Percentiles rank a stretch among this genome's conserved stretches.
These are phyloP conservation scores for Sporisorium exsertum DNA, from an alignment of 1,284 basidiomycete genomes.

Conservation along the genomic window DNA sequence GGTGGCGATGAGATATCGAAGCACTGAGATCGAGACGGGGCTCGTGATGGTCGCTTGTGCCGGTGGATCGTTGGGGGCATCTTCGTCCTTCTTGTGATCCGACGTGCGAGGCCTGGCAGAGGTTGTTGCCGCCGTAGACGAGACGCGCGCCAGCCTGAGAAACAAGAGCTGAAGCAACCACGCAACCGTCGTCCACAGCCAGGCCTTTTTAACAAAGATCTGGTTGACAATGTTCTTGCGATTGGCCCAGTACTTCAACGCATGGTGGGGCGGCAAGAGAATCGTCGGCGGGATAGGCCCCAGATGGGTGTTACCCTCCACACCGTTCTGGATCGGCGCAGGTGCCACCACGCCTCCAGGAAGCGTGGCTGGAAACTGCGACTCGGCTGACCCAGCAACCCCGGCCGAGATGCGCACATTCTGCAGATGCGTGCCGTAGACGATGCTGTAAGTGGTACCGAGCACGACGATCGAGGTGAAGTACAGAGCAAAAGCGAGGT, in stretches of 20 bases:
- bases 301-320: constrained; percentile 74
- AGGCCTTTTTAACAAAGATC: constrained; percentile 88
- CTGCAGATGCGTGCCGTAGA: constrained; percentile 72
- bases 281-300: constrained; percentile 70
- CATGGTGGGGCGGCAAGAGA: constrained; percentile 74
- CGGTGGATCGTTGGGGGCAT: background rate
- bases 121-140: background rate
- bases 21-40: constrained; percentile 35
- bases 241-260: constrained; percentile 72
- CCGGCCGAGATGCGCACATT: constrained; percentile 46
- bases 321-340: constrained; percentile 14
- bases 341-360: constrained; percentile 39
- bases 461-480: constrained; percentile 71
- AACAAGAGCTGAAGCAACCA: constrained; percentile 38
- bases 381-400: constrained; percentile 61
- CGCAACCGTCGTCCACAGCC: constrained; percentile 81
- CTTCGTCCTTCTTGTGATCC: constrained; percentile 26
- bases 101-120: constrained; percentile 8
- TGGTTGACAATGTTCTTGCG: constrained; percentile 86
- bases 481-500: constrained; percentile 49
- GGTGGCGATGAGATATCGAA: constrained; percentile 42
- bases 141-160: constrained; percentile 20
- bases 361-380: constrained; percentile 23
- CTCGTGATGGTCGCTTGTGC: constrained; percentile 34
- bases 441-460: constrained; percentile 74